Percentiles rank a stretch among this genome's conserved stretches.
Conservation (phyloP, 768 basidiomycete genomes). For the Galerina marginata region DNA sequence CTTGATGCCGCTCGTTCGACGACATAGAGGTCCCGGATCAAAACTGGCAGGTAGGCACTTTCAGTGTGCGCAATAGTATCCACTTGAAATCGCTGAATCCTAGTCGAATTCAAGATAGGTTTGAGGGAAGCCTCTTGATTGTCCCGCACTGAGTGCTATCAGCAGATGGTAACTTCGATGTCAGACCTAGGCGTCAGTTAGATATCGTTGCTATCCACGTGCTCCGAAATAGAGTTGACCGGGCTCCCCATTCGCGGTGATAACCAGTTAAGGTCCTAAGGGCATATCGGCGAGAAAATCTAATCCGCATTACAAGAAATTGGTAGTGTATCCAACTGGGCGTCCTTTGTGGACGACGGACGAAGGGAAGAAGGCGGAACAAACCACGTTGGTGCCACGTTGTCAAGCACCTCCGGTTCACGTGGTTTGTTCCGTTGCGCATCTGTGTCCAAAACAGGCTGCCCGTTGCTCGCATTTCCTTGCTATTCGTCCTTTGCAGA, state of each 20-base stretch:
- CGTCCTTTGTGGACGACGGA: slow-evolving; percentile 5
- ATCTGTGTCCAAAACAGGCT: slow-evolving; percentile 1
- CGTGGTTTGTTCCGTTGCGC: slow-evolving; percentile 33
- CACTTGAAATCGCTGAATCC: too few species aligned
- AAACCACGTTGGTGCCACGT: slow-evolving; percentile 45
- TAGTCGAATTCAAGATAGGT: too few species aligned
- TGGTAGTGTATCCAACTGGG: slow-evolving; percentile 14
- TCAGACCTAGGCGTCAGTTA: not conserved
- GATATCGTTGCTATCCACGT: slow-evolving; percentile 27
- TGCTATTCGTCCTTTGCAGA: not conserved
- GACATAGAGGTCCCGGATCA: too few species aligned
- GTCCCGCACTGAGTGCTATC: not conserved
- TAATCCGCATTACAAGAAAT: not conserved
- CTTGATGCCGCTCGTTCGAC: too few species aligned
- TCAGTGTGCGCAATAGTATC: too few species aligned
- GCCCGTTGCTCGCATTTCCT: slow-evolving; percentile 1
- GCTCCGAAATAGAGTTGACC: slow-evolving; percentile 16
- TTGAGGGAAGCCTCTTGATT: not conserved
- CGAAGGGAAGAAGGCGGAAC: slow-evolving; percentile 37
- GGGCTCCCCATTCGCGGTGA: slow-evolving; percentile 20
- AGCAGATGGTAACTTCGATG: slow-evolving; percentile 7
- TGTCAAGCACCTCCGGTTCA: slow-evolving; percentile 35
- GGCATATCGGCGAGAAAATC: slow-evolving; percentile 25
- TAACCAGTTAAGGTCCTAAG: slow-evolving; percentile 14
- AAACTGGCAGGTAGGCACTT: too few species aligned